These are phyloP conservation scores for Phytopythium montanum DNA, from an alignment of 352 stramenopile genomes.

Conservation along the genomic window DNA sequence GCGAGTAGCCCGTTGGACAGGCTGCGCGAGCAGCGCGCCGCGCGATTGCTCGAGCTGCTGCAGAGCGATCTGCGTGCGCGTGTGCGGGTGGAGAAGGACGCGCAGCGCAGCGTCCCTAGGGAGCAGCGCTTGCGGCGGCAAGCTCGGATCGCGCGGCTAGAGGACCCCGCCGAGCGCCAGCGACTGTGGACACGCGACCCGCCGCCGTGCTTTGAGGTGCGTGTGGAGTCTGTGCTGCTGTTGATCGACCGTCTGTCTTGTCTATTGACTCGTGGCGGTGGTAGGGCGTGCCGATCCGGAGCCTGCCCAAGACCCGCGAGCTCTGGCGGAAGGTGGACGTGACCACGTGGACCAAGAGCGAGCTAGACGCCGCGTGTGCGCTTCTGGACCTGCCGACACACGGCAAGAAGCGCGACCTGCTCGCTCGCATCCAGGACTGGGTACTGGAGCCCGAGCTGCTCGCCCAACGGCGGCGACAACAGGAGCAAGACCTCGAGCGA, in stretches of 20 bases:
- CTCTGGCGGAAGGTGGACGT: conserved; percentile 61
- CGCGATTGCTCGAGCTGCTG: conserved; percentile 47
- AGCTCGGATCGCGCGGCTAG: conserved; percentile 38
- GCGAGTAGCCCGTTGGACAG: conserved; percentile 54
- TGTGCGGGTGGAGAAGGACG: conserved; percentile 49
- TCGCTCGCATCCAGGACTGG: conserved; percentile 73
- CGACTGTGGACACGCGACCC: conserved; percentile 41
- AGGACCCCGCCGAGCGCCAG: conserved; percentile 42
- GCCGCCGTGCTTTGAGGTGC: conserved; percentile 36
- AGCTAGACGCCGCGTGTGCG: conserved; percentile 51
- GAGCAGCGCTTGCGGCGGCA: conserved; percentile 36
- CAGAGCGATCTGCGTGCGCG: conserved; percentile 61
- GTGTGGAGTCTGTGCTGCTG: background rate
- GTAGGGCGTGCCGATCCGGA: conserved; percentile 40
- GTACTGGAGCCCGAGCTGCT: conserved; percentile 51
- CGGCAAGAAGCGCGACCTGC: conserved; percentile 59
- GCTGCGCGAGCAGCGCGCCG: conserved; percentile 53
- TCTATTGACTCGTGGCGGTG: background rate
- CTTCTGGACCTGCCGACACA: conserved; percentile 46
- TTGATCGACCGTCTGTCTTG: background rate
- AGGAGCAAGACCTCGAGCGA: conserved; percentile 28
- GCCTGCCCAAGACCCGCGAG: conserved; percentile 54
- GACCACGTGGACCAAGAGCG: conserved; percentile 39
- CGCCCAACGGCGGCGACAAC: conserved; percentile 26
- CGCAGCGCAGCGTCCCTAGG: conserved; percentile 16